A percentile compares a stretch with the other conserved stretches of the same genome.
Evolutionary conservation across 2,329 filamentous ascomycete genomes (phyloP).

Genomic region (Phialophora verrucosa): DNA sequence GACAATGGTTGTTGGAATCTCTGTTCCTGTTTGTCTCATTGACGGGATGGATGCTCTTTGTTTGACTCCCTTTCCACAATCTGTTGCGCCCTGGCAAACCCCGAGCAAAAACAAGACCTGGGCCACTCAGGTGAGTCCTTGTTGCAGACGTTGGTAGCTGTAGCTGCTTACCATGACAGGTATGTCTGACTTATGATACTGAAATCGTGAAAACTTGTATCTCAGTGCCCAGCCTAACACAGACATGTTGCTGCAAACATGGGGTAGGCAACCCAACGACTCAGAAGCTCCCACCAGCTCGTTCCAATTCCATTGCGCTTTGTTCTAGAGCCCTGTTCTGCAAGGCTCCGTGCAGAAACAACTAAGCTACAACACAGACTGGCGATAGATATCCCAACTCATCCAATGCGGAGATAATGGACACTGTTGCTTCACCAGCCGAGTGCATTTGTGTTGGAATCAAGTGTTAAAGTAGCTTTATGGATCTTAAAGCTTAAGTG

Average conservation of each 20-base stretch:
- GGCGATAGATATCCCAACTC: not conserved
- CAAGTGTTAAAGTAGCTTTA: slow-evolving; percentile 6
- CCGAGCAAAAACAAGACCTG: not conserved
- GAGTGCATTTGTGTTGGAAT: slow-evolving; percentile 10
- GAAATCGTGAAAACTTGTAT: not conserved
- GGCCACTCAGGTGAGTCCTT: not conserved
- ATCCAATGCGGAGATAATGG: not conserved
- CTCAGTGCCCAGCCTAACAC: not conserved
- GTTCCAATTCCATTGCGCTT: not conserved
- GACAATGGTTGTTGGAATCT: not conserved
- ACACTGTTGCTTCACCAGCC: not conserved
- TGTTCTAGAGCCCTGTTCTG: not conserved
- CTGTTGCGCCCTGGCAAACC: not conserved
- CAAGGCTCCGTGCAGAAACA: not conserved
- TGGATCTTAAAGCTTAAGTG: slow-evolving; percentile 2
- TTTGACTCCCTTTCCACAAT: not conserved
- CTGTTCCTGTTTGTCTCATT: slow-evolving; percentile 12
- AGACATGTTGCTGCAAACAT: not conserved
- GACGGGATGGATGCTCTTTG: slow-evolving; percentile 5
- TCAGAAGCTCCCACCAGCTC: not conserved
- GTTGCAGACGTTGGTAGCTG: not conserved
- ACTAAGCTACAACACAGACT: not conserved
- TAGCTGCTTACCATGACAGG: not conserved
- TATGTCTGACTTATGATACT: not conserved
- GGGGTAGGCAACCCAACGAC: not conserved